Evolutionary conservation across 169 alveolate species (phyloP), one percentile per base, ranked within the genome.

Genomic region (Theileria annulata): DNA sequence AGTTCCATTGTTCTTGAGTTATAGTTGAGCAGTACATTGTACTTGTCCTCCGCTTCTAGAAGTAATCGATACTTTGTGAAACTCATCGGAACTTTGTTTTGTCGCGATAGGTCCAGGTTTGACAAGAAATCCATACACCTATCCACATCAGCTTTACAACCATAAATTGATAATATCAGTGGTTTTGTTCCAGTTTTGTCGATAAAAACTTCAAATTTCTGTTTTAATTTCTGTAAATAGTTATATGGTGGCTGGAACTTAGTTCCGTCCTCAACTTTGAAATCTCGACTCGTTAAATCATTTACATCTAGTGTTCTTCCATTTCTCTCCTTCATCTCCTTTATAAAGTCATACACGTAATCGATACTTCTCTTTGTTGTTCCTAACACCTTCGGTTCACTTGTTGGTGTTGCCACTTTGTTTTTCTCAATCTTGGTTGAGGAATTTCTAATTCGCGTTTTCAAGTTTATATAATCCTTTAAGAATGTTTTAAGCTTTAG

Each of bases 211-310:
- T 30, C 54, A 56, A 81, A 81, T 47, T 49, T 60, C 67, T 75
- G 78, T 42, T 75, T 81, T 9, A 81, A 51, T 27, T 80, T 80
- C 66, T 59, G 76, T 30, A 81, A 13, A 31, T 72, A 81, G 62
- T 59, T 81, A 27, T 69, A 75, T 10, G 88, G 88, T 3, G 77
- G 85, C 8, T 72, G 84, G 69, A 81, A 81, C 49, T 81, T 13
- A 9, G 83, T 73, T 35, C 75, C 75, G 23, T 71, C 84, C 73
- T 51, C 69, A 4, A 81, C 30, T 17, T 35, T 75, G 64, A 75
- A 49, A 19, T 83, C 81, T 12, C 49, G 28, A 33, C 59, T 69
- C 28, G 74, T 71, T 15, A 83, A 27, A 19, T 51, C 79, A 19
- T 71, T 68, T 17, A 3, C 77, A 9, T 83, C 90, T 15, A 75